phyloP scores from a whole-genome alignment of 192 early-diverging fungal genomes.

The Podila horticola region DNA sequence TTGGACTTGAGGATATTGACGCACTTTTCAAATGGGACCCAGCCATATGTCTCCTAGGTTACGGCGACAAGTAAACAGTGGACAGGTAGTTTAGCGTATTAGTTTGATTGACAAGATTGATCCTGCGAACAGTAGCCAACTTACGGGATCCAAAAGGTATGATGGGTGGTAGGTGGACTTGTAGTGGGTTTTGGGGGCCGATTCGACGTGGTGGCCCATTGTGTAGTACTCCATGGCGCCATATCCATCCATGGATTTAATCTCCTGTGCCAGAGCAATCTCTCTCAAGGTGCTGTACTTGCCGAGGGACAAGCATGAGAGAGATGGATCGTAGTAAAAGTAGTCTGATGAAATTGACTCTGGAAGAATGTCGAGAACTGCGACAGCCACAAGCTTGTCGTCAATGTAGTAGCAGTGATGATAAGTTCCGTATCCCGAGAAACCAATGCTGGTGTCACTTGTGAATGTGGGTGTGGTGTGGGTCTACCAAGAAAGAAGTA shows the following conservation, averaged over 20 bases:
- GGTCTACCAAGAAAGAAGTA: conserved; percentile 13
- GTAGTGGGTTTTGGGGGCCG: conserved; percentile 92
- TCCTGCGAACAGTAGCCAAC: conserved; percentile 4
- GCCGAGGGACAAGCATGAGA: conserved; percentile 79
- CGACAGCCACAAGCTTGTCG: conserved; percentile 82
- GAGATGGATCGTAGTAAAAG: conserved; percentile 92
- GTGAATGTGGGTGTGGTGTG: background rate
- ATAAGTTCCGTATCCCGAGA: conserved; percentile 76
- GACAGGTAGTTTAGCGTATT: conserved; percentile 13
- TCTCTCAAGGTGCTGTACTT: conserved; percentile 88
- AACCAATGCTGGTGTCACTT: conserved; percentile 1
- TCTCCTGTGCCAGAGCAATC: conserved; percentile 70
- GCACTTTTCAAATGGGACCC: conserved; percentile 63
- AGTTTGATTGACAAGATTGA: conserved; percentile 8
- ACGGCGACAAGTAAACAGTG: conserved; percentile 15
- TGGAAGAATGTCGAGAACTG: conserved; percentile 92
- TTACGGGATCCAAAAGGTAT: conserved; percentile 79
- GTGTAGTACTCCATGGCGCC: conserved; percentile 89
- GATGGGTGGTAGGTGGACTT: conserved; percentile 90
- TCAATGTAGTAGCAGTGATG: conserved; percentile 94
- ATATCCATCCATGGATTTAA: conserved; percentile 54
- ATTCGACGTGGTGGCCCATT: conserved; percentile 89
- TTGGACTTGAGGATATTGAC: conserved; percentile 61
- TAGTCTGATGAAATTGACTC: conserved; percentile 90
- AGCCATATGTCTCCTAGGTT: conserved; percentile 53